Evolutionary conservation across 768 basidiomycete species (phyloP).

Genomic region (Mycena rosella): DNA sequence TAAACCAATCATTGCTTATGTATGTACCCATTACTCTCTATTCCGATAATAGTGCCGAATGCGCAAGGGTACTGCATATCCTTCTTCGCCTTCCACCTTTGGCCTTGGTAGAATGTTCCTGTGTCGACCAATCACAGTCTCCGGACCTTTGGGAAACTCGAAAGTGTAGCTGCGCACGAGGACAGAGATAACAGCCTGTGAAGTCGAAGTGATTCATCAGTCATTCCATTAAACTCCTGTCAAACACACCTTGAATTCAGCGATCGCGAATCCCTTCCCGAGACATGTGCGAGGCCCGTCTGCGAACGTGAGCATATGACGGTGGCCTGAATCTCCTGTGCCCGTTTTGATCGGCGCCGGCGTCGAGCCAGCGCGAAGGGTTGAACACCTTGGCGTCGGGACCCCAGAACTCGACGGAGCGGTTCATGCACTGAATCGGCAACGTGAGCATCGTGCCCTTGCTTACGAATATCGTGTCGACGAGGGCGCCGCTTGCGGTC

Average conservation of each 20-base stretch:
- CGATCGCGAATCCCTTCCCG: constrained; percentile 43
- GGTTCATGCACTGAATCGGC: constrained; percentile 55
- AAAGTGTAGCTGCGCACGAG: constrained; percentile 58
- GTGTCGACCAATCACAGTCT: constrained; percentile 49
- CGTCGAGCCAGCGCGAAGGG: constrained; percentile 53
- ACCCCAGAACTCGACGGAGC: constrained; percentile 57
- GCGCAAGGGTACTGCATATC: constrained; percentile 46
- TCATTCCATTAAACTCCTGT: neutral
- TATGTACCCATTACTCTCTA: too few species aligned
- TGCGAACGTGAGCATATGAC: constrained; percentile 51
- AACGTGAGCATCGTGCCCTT: constrained; percentile 54
- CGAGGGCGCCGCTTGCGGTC: constrained; percentile 40
- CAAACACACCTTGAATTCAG: constrained; percentile 46
- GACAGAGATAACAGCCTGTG: constrained; percentile 52
- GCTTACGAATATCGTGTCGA: constrained; percentile 50
- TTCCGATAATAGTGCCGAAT: constrained; percentile 36
- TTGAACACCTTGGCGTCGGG: constrained; percentile 55
- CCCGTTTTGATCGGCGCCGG: neutral
- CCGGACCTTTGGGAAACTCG: constrained; percentile 51
- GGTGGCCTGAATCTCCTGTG: constrained; percentile 1
- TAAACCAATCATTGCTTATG: too few species aligned
- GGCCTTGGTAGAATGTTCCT: constrained; percentile 50
- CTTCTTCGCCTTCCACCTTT: constrained; percentile 47
- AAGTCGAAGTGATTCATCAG: neutral
- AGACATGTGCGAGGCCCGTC: constrained; percentile 53